These are phyloP conservation scores for Mrakia gelida DNA, from an alignment of 768 basidiomycete genomes.

Conservation along the genomic window DNA sequence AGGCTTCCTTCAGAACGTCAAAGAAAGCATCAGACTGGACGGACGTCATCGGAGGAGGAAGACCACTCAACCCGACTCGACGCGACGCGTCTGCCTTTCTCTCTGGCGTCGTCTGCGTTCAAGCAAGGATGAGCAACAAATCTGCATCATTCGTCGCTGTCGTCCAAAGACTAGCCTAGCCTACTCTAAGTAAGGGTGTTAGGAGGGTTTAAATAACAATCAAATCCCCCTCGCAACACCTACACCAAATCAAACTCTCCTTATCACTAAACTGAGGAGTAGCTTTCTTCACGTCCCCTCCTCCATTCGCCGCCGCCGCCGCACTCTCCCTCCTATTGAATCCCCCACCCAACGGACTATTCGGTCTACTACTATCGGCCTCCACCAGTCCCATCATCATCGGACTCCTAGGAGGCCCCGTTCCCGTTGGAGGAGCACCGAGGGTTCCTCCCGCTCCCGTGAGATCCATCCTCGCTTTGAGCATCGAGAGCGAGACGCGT, in stretches of 20 bases:
- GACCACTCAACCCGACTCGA: too few species aligned
- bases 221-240: constrained; percentile 26
- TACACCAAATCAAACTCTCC: constrained; percentile 7
- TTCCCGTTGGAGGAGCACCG: constrained; percentile 37
- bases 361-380: constrained; percentile 10
- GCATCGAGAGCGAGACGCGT: constrained; percentile 77
- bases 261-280: constrained; percentile 9
- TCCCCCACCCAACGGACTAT: background rate
- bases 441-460: background rate
- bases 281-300: constrained; percentile 9
- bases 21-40: too few species aligned
- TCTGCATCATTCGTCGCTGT: too few species aligned
- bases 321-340: background rate
- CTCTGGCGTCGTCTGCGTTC: too few species aligned
- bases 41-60: too few species aligned
- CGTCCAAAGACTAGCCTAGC: too few species aligned
- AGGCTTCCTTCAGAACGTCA: too few species aligned
- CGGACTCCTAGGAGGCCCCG: background rate
- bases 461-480: constrained; percentile 64
- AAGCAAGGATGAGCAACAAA: too few species aligned
- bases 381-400: background rate
- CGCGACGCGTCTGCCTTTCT: too few species aligned
- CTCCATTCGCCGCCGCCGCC: background rate
- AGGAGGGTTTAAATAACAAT: background rate
- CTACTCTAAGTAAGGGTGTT: too few species aligned